A percentile compares a stretch with the other conserved stretches of the same genome.
Conservation (phyloP, 768 basidiomycete genomes). For the Psilocybe cubensis region DNA sequence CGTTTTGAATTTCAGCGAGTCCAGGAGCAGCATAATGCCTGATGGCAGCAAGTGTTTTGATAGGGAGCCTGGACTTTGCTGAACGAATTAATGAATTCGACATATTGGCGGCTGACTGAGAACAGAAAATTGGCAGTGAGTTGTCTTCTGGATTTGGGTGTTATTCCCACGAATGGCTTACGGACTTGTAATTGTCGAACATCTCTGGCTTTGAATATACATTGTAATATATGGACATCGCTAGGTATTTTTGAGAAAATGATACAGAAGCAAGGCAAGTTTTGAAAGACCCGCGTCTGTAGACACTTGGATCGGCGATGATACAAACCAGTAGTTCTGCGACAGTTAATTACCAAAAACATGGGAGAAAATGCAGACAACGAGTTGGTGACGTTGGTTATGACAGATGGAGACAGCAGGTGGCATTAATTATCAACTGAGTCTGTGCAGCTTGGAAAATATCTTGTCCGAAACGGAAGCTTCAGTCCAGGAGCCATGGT, state of each 20-base stretch:
- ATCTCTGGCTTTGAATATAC: background rate
- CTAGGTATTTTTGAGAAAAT: background rate
- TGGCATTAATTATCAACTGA: background rate
- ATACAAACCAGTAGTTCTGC: background rate
- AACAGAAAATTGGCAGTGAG: constrained; percentile 1
- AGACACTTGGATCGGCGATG: background rate
- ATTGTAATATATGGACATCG: background rate
- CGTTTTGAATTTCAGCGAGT: constrained; percentile 42
- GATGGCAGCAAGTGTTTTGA: constrained; percentile 32
- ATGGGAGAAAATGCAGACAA: background rate
- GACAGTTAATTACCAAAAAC: background rate
- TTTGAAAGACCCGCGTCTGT: background rate
- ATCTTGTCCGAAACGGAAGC: background rate
- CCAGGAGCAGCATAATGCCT: constrained; percentile 45
- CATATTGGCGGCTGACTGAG: constrained; percentile 30
- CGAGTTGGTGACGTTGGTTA: background rate
- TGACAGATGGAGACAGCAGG: background rate
- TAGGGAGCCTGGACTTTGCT: constrained; percentile 32
- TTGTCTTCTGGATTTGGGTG: background rate
- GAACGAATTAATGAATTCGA: constrained; percentile 41
- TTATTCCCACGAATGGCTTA: constrained; percentile 7
- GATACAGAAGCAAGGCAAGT: background rate
- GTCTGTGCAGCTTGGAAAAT: background rate
- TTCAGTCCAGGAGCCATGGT: background rate
- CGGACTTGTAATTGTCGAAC: background rate